Conservation (phyloP, 805 yeast genomes). For the Lipomyces lipofer region DNA sequence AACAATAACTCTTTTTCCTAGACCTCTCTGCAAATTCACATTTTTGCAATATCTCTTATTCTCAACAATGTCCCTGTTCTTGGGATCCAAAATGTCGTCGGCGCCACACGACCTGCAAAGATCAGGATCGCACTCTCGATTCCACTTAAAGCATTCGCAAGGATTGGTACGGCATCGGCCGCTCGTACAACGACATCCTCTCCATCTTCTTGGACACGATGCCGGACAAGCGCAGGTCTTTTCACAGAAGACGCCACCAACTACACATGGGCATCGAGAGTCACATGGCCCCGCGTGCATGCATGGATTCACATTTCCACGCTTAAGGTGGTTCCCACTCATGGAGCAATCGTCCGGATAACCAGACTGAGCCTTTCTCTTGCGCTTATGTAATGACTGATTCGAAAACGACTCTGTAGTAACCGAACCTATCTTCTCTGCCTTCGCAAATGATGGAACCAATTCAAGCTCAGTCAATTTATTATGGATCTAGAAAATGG, state of each 20-base stretch:
- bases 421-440: neutral
- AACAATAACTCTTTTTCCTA: constrained; percentile 22
- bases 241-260: constrained; percentile 23
- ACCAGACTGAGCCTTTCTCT: constrained; percentile 20
- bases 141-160: constrained; percentile 30
- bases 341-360: constrained; percentile 29
- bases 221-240: constrained; percentile 25
- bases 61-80: constrained; percentile 24
- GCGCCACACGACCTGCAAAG: constrained; percentile 28
- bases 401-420: neutral
- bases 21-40: constrained; percentile 24
- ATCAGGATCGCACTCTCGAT: constrained; percentile 30
- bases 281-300: constrained; percentile 29
- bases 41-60: constrained; percentile 22
- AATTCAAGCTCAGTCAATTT: constrained; percentile 16
- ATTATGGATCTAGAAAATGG: constrained; percentile 15
- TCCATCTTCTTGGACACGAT: constrained; percentile 24
- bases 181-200: constrained; percentile 27
- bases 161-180: constrained; percentile 25
- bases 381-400: constrained; percentile 25
- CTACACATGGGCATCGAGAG: constrained; percentile 23
- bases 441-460: neutral
- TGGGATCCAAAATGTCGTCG: constrained; percentile 27
- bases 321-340: constrained; percentile 23
- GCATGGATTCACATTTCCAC: constrained; percentile 27